Percentiles rank a stretch among this genome's conserved stretches.
Conservation (phyloP, 805 yeast species). For the Komagataella ulmi region DNA sequence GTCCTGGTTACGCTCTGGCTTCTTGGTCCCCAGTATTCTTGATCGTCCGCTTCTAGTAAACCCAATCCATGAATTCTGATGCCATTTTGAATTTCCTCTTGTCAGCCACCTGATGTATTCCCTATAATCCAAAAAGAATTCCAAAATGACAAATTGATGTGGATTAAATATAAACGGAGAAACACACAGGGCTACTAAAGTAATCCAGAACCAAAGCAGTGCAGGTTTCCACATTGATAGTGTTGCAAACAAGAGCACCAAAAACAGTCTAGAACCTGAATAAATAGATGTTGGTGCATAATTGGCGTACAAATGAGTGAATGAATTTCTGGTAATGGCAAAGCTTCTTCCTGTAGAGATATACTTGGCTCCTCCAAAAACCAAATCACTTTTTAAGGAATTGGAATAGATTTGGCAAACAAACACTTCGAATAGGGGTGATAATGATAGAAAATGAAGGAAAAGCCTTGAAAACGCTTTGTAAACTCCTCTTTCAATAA, state of each 20-base stretch:
- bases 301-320: constrained; percentile 57
- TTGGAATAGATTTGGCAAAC: constrained; percentile 88
- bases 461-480: constrained; percentile 57
- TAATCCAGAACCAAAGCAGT: constrained; percentile 45
- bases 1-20: constrained; percentile 38
- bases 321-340: constrained; percentile 73
- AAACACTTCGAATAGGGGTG: constrained; percentile 90
- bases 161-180: constrained; percentile 43
- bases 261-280: constrained; percentile 55
- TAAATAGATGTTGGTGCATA: constrained; percentile 71
- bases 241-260: constrained; percentile 65
- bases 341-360: constrained; percentile 91
- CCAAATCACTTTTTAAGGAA: constrained; percentile 59
- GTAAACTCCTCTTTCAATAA: constrained; percentile 75
- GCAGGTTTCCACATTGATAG: constrained; percentile 74
- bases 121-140: constrained; percentile 35
- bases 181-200: constrained; percentile 27
- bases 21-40: constrained; percentile 83
- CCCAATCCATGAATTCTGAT: constrained; percentile 68
- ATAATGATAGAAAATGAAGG: constrained; percentile 68
- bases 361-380: constrained; percentile 87
- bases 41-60: constrained; percentile 70
- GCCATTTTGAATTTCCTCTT: constrained; percentile 61
- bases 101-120: constrained; percentile 58
- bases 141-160: constrained; percentile 33